Conservation (phyloP, 2,329 filamentous ascomycete genomes). For the Aspergillus carbonarius region DNA sequence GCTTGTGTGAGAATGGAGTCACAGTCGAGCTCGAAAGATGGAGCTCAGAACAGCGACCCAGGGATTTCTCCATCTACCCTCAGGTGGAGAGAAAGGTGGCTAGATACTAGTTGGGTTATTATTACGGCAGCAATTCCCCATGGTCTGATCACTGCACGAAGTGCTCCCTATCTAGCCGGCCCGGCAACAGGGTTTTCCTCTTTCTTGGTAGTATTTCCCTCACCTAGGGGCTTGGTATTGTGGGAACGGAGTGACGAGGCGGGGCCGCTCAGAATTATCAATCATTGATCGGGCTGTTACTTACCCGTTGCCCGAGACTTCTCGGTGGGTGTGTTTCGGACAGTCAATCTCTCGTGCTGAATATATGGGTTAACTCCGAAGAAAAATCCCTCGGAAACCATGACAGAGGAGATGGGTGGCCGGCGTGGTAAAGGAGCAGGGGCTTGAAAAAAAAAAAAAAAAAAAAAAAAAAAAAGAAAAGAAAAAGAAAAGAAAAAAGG, state of each 20-base stretch:
- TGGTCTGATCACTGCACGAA: not conserved
- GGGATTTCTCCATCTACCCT: not conserved
- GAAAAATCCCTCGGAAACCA: constrained; percentile 5
- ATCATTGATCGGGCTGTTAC: constrained; percentile 1
- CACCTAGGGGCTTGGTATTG: constrained; percentile 7
- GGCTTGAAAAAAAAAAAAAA: too few relatives aligned
- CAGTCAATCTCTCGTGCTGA: not conserved
- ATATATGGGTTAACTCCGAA: not conserved
- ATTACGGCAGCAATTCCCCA: not conserved
- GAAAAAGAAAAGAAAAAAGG: not conserved
- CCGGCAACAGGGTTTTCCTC: not conserved
- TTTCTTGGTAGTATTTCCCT: not conserved
- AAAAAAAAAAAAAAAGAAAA: too few relatives aligned
- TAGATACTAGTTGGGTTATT: not conserved
- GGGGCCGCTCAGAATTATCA: constrained; percentile 7
- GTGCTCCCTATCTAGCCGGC: not conserved
- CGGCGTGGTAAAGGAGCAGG: not conserved
- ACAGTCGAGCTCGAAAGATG: not conserved
- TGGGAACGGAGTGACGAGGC: not conserved
- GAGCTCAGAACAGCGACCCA: not conserved
- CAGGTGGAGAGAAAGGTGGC: not conserved
- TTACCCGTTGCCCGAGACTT: not conserved
- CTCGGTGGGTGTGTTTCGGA: not conserved
- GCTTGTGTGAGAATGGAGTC: not conserved
- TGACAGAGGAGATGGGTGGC: not conserved